Base-by-base conservation (phyloP, 345 rosid genomes). In the Hibiscus trionum region DNA sequence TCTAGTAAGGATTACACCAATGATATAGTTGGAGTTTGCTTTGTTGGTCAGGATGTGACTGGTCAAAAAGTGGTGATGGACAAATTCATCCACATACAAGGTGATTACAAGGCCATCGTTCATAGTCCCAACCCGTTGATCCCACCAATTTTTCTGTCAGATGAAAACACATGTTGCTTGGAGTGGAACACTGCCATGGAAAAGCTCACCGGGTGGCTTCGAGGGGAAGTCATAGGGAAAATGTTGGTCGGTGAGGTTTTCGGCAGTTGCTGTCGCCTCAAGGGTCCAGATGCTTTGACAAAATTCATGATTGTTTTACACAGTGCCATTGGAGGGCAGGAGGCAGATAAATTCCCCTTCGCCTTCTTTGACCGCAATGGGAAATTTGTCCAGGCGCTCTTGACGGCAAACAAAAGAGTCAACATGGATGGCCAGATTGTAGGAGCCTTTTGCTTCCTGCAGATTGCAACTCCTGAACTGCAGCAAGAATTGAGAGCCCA, bases 151-250 rank as follows among this genome's bases (percentile, higher is more conserved):
- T 96, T 96, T 84, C 93, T 97, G 62, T 89, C 95, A 0, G 99
- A 93, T 70, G 96, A 96, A 76, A 93, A 88, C 78, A 84, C 98
- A 0, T 87, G 88, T 77, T 96, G 98, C 88, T 75, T 84, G 60
- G 99, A 96, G 80, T 96, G 99, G 98, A 96, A 96, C 78, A 85
- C 90, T 21, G 96, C 99, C n/a, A 86, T 93, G 97, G 99, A 93
- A 79, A 93, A 85, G 82, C 90, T 96, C 80, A 96, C 97, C 1
- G 82, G 90, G 94, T n/a, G 97, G 94, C 55, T 81, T 17, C 79
- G 86, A 33, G 84, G 72, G 21, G 95, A 93, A 49, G 76, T 88
- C 69, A 76, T 96, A 55, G 99, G 98, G 69, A 96, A 96, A 79
- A 80, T 93, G 91, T 73, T 93, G 77, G 98, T 86, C 66, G 91